Base-by-base conservation (phyloP, 768 basidiomycete genomes). In the Solioccasus polychromus region DNA sequence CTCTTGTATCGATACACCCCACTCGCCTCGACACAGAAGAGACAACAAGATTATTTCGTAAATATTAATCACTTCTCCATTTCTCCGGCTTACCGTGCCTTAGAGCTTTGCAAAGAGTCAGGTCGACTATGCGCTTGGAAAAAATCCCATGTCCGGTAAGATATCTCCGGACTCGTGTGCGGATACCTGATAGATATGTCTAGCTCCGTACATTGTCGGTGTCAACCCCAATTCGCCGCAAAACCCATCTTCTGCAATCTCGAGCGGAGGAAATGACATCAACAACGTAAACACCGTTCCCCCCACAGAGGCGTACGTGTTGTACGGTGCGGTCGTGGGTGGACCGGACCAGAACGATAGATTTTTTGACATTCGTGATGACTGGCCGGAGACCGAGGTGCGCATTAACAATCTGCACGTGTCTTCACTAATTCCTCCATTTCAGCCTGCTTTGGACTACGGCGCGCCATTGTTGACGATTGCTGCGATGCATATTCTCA, bases 351-450 rank as follows among this genome's bases (percentile, higher is more conserved):
- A 71, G 47, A 71, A 77, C 20, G 93, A 89, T 60, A 72, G 74
- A 20, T 96, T 78, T 68, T 94, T 77, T 62, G 88, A 96, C 58
- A 83, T 92, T 48, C 81, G 94, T 30, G 83, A 77, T 45, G 92
- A 95, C 62, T 95, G 91, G 88, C 85, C 85, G 1, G 77, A 95
- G 67, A 87, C 83, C 15, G 93, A 96, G 77, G 85, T 86, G 52
- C 25, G 68, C n/a, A n/a, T n/a, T n/a, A n/a, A n/a, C n/a, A n/a
- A n/a, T n/a, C n/a, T n/a, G n/a, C n/a, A n/a, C n/a, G n/a, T n/a
- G n/a, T n/a, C n/a, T n/a, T n/a, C n/a, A n/a, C n/a, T n/a, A n/a
- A n/a, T n/a, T n/a, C n/a, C n/a, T n/a, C n/a, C n/a, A n/a, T n/a
- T n/a, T n/a, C 38, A 86, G 82, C 73, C 83, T 41, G 88, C 85